Evolutionary conservation across 495 filamentous ascomycete species (phyloP).

Genomic region (Aspergillus conjunctus): DNA sequence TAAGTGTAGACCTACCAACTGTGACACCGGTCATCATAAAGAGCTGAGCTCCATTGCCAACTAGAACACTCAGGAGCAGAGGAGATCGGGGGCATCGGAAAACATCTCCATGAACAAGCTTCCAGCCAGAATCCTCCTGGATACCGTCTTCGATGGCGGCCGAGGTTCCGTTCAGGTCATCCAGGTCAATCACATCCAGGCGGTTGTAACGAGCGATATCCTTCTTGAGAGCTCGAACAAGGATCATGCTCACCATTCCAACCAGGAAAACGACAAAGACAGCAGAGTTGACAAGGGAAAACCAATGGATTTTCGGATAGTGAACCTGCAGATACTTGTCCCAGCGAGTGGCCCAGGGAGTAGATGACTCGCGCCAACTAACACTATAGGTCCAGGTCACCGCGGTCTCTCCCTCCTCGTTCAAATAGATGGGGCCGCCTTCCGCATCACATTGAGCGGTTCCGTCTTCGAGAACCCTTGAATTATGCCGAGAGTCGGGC

Average conservation of each 20-base stretch:
- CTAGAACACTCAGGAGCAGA: conserved; percentile 79
- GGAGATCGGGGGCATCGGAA: conserved; percentile 86
- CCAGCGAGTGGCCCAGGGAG: conserved; percentile 94
- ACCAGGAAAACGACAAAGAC: conserved; percentile 91
- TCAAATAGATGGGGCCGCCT: conserved; percentile 57
- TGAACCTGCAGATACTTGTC: conserved; percentile 96
- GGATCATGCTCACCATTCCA: conserved; percentile 84
- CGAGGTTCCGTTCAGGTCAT: conserved; percentile 76
- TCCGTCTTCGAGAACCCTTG: conserved; percentile 53
- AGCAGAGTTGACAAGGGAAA: conserved; percentile 91
- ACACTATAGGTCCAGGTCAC: conserved; percentile 92
- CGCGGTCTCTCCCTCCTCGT: conserved; percentile 64
- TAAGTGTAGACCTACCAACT: conserved; percentile 54
- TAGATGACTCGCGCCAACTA: conserved; percentile 75
- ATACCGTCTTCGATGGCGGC: conserved; percentile 84
- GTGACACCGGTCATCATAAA: conserved; percentile 97
- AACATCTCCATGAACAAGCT: conserved; percentile 95
- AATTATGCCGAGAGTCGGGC: conserved; percentile 69
- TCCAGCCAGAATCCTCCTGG: conserved; percentile 98
- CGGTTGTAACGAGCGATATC: conserved; percentile 96
- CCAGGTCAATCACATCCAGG: conserved; percentile 80
- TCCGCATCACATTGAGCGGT: conserved; percentile 62
- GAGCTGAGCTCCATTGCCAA: conserved; percentile 92
- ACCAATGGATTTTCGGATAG: conserved; percentile 97
- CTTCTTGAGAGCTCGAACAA: conserved; percentile 82